Evolutionary conservation across 352 stramenopile genomes (phyloP), one percentile per base, ranked within the genome.

Genomic region (Globisporangium mamillatum): DNA sequence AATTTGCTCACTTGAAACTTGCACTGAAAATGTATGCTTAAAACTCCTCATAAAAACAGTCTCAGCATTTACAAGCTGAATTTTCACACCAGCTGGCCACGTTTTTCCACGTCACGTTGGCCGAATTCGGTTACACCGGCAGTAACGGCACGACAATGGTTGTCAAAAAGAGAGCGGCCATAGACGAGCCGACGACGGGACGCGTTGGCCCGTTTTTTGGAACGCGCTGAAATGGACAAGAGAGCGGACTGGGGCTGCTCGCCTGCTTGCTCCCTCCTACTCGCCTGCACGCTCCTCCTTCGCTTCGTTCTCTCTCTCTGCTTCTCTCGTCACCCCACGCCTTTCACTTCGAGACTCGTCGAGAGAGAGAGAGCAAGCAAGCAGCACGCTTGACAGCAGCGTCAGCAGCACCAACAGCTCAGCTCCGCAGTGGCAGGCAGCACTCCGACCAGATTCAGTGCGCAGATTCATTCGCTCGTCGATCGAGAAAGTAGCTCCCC

Each of bases 261-360:
- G 44, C 44, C 7, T 52, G 44, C 44, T 52, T 52, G 44, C 44
- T 52, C 44, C 44, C 44, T 50, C 41, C 16, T 48, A 4, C 14
- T 48, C 44, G 5, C 32, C 32, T 12, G 9, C 8, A 1, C 7
- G 32, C 44, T 52, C 48, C 48, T 25, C 22, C n/a, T 46, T 14
- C 36, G 10, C 38, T 16, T 27, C 50, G 9, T 8, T 25, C 50
- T 56, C 50, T 53, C 44, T 54, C 46, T 52, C 44, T 46, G 38
- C 38, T n/a, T 12, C 18, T 24, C 44, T 52, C 44, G 0, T 22
- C 44, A 52, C 18, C 50, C 9, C 50, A 27, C 50, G n/a, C 50
- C 22, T 5, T 56, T 56, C 50, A 56, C 50, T 56, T 56, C 29
- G 50, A 25, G 50, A 56, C 50, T 56, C 50, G 50, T 56, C 50